These are phyloP conservation scores for Mucor circinelloides DNA, from an alignment of 371 early-diverging fungal genomes.

Conservation along the genomic window DNA sequence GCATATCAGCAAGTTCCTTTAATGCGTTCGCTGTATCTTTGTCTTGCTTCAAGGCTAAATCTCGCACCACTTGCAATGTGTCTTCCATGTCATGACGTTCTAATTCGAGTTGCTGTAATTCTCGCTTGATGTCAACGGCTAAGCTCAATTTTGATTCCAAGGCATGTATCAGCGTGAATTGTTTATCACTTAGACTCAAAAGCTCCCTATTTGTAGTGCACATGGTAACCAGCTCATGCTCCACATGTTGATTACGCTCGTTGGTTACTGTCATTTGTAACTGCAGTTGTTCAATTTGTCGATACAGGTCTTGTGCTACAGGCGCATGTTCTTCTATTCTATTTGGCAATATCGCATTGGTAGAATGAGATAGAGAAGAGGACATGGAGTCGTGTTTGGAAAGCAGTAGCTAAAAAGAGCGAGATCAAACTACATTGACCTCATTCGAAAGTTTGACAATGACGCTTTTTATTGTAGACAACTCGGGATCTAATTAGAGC, in stretches of 20 bases:
- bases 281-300: constrained; percentile 25
- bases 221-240: constrained; percentile 6
- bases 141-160: not conserved
- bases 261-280: constrained; percentile 20
- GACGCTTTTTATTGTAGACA: not conserved
- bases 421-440: constrained; percentile 1
- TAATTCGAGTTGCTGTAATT: not conserved
- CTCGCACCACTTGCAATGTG: not conserved
- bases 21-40: not conserved
- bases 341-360: constrained; percentile 5
- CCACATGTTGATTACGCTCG: constrained; percentile 16
- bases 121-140: not conserved
- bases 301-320: constrained; percentile 13
- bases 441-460: constrained; percentile 13
- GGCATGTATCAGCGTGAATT: not conserved
- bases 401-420: not conserved
- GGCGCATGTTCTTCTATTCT: not conserved
- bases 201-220: not conserved
- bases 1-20: not conserved
- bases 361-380: constrained; percentile 19
- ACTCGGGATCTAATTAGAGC: not conserved
- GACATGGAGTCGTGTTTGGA: constrained; percentile 16
- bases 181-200: not conserved
- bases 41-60: not conserved
- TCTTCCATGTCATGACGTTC: not conserved